Conservation (phyloP, 2,329 filamentous ascomycete genomes). For the Scytalidium sp. region DNA sequence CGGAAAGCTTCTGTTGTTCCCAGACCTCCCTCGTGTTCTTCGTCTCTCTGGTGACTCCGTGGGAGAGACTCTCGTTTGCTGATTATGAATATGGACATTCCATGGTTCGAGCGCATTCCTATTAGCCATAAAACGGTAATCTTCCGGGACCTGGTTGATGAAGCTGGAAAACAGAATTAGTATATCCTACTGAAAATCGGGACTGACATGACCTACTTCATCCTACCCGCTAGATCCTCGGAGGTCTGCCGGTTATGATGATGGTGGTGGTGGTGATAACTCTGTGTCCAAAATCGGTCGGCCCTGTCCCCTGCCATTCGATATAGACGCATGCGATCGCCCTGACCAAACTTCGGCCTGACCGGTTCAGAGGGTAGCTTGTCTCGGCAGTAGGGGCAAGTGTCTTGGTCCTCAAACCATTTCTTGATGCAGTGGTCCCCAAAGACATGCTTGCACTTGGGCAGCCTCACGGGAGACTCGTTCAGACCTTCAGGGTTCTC, state of each 20-base stretch:
- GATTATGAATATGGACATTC: constrained; percentile 5
- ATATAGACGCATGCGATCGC: background rate
- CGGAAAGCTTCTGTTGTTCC: constrained; percentile 13
- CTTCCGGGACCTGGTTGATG: constrained; percentile 3
- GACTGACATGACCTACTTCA: background rate
- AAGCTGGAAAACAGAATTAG: background rate
- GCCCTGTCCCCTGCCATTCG: background rate
- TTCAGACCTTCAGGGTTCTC: constrained; percentile 54
- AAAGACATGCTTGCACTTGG: constrained; percentile 62
- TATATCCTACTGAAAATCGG: background rate
- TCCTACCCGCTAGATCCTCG: no score
- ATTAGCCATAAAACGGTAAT: constrained; percentile 8
- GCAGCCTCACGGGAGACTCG: constrained; percentile 55
- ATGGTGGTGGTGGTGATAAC: no score
- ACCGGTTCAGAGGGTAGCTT: constrained; percentile 50
- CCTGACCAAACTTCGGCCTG: background rate
- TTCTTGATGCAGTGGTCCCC: constrained; percentile 63
- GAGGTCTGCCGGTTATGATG: no score
- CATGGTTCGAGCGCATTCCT: constrained; percentile 10
- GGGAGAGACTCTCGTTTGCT: constrained; percentile 8
- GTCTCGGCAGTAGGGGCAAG: constrained; percentile 62
- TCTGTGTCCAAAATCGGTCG: no score
- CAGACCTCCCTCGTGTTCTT: constrained; percentile 18
- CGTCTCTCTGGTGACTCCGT: constrained; percentile 18
- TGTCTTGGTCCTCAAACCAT: constrained; percentile 61